phyloP scores from a whole-genome alignment of 176 grass and related monocot species.

The Oryza glaberrima region DNA sequence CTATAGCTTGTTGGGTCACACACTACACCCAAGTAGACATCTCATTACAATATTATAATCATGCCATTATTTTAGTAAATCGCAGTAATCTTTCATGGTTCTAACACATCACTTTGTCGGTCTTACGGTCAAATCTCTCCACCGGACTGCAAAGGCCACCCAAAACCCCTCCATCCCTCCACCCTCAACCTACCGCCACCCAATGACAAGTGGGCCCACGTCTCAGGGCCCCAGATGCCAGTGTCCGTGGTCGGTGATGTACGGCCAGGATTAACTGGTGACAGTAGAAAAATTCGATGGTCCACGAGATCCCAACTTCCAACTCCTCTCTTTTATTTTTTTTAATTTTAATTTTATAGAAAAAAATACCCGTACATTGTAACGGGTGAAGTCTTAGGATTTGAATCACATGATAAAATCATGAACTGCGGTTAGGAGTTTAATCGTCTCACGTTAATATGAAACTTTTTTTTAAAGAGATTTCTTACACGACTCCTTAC shows the following conservation, averaged over 20 bases:
- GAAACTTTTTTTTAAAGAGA: no score
- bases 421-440: no score
- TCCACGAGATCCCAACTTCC: constrained; percentile 44
- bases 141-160: background rate
- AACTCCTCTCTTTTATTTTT: background rate
- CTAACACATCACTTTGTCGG: constrained; percentile 64
- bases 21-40: background rate
- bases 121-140: constrained; percentile 53
- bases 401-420: no score
- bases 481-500: no score
- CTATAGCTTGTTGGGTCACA: constrained; percentile 28
- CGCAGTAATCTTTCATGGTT: constrained; percentile 34
- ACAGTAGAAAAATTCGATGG: constrained; percentile 6
- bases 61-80: background rate
- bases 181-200: accelerated
- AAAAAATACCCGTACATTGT: no score
- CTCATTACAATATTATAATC: background rate
- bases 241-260: background rate
- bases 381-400: no score
- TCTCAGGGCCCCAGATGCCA: accelerated
- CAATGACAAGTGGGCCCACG: background rate
- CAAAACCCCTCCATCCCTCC: background rate
- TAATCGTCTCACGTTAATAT: no score
- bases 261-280: background rate
- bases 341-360: no score